A percentile compares a stretch with the other conserved stretches of the same genome.
Evolutionary conservation across 2,329 filamentous ascomycete species (phyloP).

Genomic region (Aspergillus sp.): DNA sequence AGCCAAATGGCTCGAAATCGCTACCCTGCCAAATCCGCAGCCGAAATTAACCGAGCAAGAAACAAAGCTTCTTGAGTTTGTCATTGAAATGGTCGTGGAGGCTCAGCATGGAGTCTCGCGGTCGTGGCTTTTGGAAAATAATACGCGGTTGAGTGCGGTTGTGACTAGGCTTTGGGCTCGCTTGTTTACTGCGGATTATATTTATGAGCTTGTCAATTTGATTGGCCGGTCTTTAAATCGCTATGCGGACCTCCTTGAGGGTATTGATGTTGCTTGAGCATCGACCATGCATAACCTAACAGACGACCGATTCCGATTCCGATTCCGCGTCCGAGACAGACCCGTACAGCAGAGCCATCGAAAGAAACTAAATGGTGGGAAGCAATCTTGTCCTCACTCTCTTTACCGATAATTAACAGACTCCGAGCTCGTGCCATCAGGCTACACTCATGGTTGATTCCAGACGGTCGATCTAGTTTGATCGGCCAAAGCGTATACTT

Average conservation of each 20-base stretch:
- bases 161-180: conserved; percentile 36
- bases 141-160: conserved; percentile 32
- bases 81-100: conserved; percentile 39
- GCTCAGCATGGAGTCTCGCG: conserved; percentile 31
- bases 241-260: conserved; percentile 34
- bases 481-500: background rate
- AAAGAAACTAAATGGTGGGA: no score
- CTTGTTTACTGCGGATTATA: conserved; percentile 37
- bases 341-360: no score
- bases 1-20: conserved; percentile 46
- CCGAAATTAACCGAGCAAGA: conserved; percentile 34
- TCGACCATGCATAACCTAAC: background rate
- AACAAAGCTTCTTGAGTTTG: conserved; percentile 33
- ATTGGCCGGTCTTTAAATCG: conserved; percentile 35
- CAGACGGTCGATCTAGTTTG: background rate
- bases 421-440: background rate
- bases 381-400: no score
- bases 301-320: no score
- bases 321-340: background rate
- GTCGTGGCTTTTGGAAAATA: conserved; percentile 33
- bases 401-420: no score
- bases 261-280: background rate
- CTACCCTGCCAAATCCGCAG: conserved; percentile 25
- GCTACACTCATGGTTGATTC: background rate
- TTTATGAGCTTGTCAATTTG: conserved; percentile 37